phyloP scores from a whole-genome alignment of 2,329 filamentous ascomycete genomes.

The Alternaria incomplexa region DNA sequence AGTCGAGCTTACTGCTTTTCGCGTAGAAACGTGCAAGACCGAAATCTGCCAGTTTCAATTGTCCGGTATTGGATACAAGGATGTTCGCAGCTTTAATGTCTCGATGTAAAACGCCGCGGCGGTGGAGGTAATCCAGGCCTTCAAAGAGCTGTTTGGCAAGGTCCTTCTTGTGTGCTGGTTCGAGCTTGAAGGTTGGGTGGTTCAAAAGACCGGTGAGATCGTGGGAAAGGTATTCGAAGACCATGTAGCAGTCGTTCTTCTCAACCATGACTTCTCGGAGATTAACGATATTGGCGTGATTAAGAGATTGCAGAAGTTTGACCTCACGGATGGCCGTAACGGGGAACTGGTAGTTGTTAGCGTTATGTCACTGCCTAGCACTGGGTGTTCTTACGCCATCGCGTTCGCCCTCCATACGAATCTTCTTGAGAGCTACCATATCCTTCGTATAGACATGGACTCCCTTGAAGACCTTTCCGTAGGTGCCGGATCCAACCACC shows the following conservation, averaged over 20 bases:
- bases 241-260: slow-evolving; percentile 98
- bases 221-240: slow-evolving; percentile 97
- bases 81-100: slow-evolving; percentile 99
- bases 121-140: slow-evolving; percentile 91
- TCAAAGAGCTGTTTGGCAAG: slow-evolving; percentile 92
- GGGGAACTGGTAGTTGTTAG: slow-evolving; percentile 64
- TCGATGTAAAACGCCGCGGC: slow-evolving; percentile 89
- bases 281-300: slow-evolving; percentile 81
- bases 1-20: slow-evolving; percentile 89
- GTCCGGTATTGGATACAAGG: slow-evolving; percentile 85
- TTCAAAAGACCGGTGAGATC: slow-evolving; percentile 95
- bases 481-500: slow-evolving; percentile 92
- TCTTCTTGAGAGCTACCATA: slow-evolving; percentile 85
- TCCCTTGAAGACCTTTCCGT: slow-evolving; percentile 95
- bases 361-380: not conserved
- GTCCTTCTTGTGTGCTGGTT: slow-evolving; percentile 87
- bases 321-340: slow-evolving; percentile 91
- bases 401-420: slow-evolving; percentile 90
- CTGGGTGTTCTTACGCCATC: slow-evolving; percentile 64
- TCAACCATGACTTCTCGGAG: slow-evolving; percentile 97
- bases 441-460: slow-evolving; percentile 88
- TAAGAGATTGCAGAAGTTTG: slow-evolving; percentile 85
- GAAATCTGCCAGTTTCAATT: slow-evolving; percentile 94
- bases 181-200: slow-evolving; percentile 87
- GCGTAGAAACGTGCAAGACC: slow-evolving; percentile 95